Evolutionary conservation across 768 basidiomycete species (phyloP), one percentile per base, ranked within the genome.

Genomic region (Pulveroboletus ravenelii): DNA sequence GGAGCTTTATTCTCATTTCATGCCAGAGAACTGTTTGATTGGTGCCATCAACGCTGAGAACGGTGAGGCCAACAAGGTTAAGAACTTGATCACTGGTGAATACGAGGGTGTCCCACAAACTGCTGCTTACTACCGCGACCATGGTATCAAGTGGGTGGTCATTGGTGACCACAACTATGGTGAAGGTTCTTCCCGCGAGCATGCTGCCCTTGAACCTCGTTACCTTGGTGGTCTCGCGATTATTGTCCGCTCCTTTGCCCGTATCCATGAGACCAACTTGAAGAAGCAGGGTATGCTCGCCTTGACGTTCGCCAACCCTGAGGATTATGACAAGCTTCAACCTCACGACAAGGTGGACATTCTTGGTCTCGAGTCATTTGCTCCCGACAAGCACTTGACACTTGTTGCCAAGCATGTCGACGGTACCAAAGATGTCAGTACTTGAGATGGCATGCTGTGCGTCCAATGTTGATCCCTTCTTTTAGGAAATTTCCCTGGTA

Each of bases 231-330:
- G 94, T 55, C 78, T 93, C 50, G 95, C 95, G 27, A 89, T 97
- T 76, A 94, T 99, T 71, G 88, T 87, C 67, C 84, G 93, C 69
- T 93, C 90, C 31, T 98, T 97, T 71, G 94, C 94, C 47, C 92
- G 94, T 72, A 97, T 97, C 73, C 94, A 95, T 73, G 93, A 90
- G 76, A 92, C 92, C 66, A 93, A 94, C 79, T 75, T 93, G 82
- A 98, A 98, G 87, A 97, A 97, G 82, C 94, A 97, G 76, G 93
- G 93, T 61, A 93, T 95, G 91, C 89, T 97, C 55, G 93, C 93
- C 3, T 77, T 98, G 60, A 96, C 93, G 53, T 96, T 98, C 67
- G 88, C 72, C 53, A 81, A 97, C 73, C 80, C 89, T 14, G 91
- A 81, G 57, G 94, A 98, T 72, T 99, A 99, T 70, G 92, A 97